A percentile compares a stretch with the other conserved stretches of the same genome.
These are phyloP conservation scores for Cladophialophora chaetospira DNA, from an alignment of 2,329 filamentous ascomycete genomes.

Conservation along the genomic window DNA sequence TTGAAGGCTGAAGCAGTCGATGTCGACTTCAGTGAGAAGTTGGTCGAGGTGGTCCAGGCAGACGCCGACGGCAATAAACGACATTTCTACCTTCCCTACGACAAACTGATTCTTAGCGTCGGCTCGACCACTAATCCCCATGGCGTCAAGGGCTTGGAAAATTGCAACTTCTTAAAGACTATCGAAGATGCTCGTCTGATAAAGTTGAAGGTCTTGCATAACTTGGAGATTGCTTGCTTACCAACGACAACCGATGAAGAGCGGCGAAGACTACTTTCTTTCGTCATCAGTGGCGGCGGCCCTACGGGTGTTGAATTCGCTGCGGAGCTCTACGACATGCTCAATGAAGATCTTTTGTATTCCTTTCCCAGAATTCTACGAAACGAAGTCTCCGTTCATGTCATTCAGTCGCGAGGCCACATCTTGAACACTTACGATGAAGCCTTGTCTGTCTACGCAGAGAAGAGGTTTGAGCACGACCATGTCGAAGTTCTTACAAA, in stretches of 20 bases:
- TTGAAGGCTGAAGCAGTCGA: constrained; percentile 83
- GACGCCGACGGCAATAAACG: constrained; percentile 71
- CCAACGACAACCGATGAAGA: constrained; percentile 90
- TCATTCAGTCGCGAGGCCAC: constrained; percentile 91
- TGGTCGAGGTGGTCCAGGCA: constrained; percentile 80
- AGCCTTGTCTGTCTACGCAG: constrained; percentile 86
- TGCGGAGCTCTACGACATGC: constrained; percentile 89
- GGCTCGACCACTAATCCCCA: constrained; percentile 90
- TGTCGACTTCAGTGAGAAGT: constrained; percentile 85
- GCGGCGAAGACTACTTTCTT: constrained; percentile 82
- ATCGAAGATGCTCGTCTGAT: constrained; percentile 90
- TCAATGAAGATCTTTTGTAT: constrained; percentile 87
- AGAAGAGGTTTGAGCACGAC: constrained; percentile 86
- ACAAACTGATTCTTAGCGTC: constrained; percentile 92
- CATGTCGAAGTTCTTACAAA: constrained; percentile 91
- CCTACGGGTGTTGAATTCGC: constrained; percentile 98
- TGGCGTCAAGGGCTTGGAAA: constrained; percentile 89
- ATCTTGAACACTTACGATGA: constrained; percentile 99
- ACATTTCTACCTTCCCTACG: constrained; percentile 92
- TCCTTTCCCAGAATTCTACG: constrained; percentile 88
- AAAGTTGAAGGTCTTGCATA: constrained; percentile 82
- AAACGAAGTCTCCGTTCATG: constrained; percentile 95
- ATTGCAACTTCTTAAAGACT: constrained; percentile 94
- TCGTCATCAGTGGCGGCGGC: constrained; percentile 93
- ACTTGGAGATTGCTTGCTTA: constrained; percentile 87